Evolutionary conservation across 192 early-diverging fungal species (phyloP), one percentile per base, ranked within the genome.

Genomic region (Linnemannia schmuckeri): DNA sequence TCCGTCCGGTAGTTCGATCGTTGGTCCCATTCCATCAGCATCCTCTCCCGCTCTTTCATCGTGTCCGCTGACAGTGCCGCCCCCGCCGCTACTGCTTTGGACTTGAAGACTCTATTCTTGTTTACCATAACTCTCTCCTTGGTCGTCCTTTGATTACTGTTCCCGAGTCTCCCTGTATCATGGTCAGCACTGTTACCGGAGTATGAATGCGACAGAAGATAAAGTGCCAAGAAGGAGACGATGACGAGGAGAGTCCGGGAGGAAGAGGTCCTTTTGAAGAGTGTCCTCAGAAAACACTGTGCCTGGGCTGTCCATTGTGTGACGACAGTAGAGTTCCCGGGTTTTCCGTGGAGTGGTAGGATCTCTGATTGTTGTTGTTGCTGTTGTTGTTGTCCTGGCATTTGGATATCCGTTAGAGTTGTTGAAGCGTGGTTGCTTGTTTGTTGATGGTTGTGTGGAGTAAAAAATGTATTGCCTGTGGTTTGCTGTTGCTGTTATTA

Each of bases 1-100:
- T 87, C 85, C 4, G 80, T 81, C 46, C 85, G 70, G 72, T 87
- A 87, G 46, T 87, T 87, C 15, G 85, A 75, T 4, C 85, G 75
- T 12, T 76, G 46, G 30, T 87, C 85, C 85, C 85, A 87, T n/a
- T 87, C 85, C 10, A 81, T 35, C 72, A 87, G 75, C 71, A 77
- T 77, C 24, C 85, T 75, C 20, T 87, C 79, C 0, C 68, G 79
- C 33, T 87, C 85, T 61, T 75, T 77, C 33, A 37, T n/a, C 46
- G 27, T 33, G 68, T 70, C 35, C 66, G 20, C 33, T n/a, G 38
- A n/a, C 66, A 35, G 47, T 52, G 49, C 49, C 49, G 4, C 49
- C 18, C 17, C 49, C 20, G 15, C 17, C 15, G 1, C 49, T 15
- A 41, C 75, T 68, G 40, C 41, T 66, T 66, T 66, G 4, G 61